phyloP scores from a whole-genome alignment of 2,329 filamentous ascomycete genomes.

The Exophiala oligosperma region DNA sequence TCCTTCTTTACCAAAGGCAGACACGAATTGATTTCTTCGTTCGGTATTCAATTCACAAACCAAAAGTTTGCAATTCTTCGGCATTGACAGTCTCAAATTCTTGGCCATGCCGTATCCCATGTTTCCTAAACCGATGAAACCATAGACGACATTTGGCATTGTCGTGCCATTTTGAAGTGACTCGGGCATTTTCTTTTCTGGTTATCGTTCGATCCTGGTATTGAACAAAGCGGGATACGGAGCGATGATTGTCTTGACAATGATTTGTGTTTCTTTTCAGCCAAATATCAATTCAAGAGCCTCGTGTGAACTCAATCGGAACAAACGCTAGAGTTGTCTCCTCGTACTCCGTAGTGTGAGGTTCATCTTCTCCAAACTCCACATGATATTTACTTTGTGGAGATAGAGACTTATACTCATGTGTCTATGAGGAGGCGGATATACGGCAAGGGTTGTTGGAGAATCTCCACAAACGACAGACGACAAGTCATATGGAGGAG shows the following conservation, averaged over 20 bases:
- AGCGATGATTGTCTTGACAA: no score
- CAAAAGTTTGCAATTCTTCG: slow-evolving; percentile 32
- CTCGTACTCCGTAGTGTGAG: not conserved
- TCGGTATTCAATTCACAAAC: slow-evolving; percentile 40
- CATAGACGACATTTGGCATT: slow-evolving; percentile 27
- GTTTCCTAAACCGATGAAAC: slow-evolving; percentile 51
- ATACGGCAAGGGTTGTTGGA: no score
- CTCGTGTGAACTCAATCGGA: no score
- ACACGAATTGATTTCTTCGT: slow-evolving; percentile 38
- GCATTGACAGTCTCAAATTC: slow-evolving; percentile 40
- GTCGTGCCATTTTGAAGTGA: not conserved
- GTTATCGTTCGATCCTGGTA: no score
- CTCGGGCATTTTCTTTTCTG: not conserved
- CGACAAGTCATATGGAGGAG: no score
- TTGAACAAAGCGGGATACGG: no score
- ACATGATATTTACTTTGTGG: not conserved
- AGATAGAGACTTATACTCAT: not conserved
- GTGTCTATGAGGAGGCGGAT: not conserved
- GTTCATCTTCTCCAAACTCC: not conserved
- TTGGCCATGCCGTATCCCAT: slow-evolving; percentile 45
- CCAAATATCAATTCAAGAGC: no score
- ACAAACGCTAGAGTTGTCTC: no score
- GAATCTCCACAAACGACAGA: not conserved
- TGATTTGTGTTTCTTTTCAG: not conserved
- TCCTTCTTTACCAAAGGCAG: slow-evolving; percentile 23